Evolutionary conservation across 768 basidiomycete species (phyloP).

Genomic region (Termitomyces sp.): DNA sequence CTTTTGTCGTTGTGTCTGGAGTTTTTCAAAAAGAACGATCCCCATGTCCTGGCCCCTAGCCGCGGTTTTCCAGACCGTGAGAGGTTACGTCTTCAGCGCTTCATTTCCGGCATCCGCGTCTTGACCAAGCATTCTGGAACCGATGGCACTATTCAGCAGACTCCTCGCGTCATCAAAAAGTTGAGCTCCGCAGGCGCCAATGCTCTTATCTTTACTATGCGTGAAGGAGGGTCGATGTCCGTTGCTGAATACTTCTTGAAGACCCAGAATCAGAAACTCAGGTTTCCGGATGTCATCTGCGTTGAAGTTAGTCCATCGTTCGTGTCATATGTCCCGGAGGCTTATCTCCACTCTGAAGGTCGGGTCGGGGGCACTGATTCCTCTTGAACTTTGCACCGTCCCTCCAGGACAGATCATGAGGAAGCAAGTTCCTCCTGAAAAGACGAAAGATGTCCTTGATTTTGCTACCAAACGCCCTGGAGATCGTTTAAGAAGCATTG

Average conservation of each 20-base stretch:
- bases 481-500: slow-evolving; percentile 52
- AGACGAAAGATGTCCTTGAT: slow-evolving; percentile 55
- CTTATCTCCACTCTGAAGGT: slow-evolving; percentile 33
- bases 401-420: slow-evolving; percentile 64
- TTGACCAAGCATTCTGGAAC: slow-evolving; percentile 33
- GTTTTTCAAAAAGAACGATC: slow-evolving; percentile 31
- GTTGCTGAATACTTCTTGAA: slow-evolving; percentile 58
- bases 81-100: slow-evolving; percentile 48
- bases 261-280: slow-evolving; percentile 47
- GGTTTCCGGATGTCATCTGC: slow-evolving; percentile 61
- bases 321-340: not conserved
- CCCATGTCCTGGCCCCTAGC: slow-evolving; percentile 33
- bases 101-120: slow-evolving; percentile 49
- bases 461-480: slow-evolving; percentile 62
- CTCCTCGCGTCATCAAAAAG: slow-evolving; percentile 59
- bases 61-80: slow-evolving; percentile 50
- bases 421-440: slow-evolving; percentile 64
- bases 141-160: slow-evolving; percentile 22
- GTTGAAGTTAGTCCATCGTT: slow-evolving; percentile 46
- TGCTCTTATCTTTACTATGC: slow-evolving; percentile 48
- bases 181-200: slow-evolving; percentile 50
- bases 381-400: slow-evolving; percentile 57
- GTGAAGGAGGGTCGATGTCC: slow-evolving; percentile 49
- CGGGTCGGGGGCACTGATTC: slow-evolving; percentile 54
- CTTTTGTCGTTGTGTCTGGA: slow-evolving; percentile 50